Percentiles rank a stretch among this genome's conserved stretches.
Conservation (phyloP, 306 rosid species). For the Herpetospermum pedunculosum region DNA sequence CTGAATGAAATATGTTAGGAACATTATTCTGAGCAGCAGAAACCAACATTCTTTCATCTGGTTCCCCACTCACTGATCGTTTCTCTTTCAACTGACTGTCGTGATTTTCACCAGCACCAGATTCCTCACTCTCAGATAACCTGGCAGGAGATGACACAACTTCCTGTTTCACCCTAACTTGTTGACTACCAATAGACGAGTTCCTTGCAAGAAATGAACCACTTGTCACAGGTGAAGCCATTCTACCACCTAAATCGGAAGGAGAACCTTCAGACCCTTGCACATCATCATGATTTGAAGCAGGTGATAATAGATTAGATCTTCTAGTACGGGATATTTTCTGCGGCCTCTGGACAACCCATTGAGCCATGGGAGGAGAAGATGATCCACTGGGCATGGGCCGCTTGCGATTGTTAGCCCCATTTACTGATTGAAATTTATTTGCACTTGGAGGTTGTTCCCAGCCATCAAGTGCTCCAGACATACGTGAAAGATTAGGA, state of each 20-base stretch:
- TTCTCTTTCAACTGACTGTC: constrained; percentile 55
- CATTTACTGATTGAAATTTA: constrained; percentile 33
- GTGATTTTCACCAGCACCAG: constrained; percentile 47
- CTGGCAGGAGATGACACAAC: constrained; percentile 43
- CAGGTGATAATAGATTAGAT: constrained; percentile 63
- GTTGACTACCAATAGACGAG: constrained; percentile 25
- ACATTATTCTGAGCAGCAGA: constrained; percentile 26
- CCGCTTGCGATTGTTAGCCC: constrained; percentile 43
- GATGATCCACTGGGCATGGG: constrained; percentile 44
- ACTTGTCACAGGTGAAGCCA: constrained; percentile 31
- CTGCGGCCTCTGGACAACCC: constrained; percentile 89
- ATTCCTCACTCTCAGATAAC: constrained; percentile 73
- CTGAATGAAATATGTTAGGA: constrained; percentile 23
- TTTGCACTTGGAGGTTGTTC: constrained; percentile 45
- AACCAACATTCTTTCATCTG: constrained; percentile 32
- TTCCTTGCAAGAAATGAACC: constrained; percentile 41
- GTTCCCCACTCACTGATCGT: constrained; percentile 30
- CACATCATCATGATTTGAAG: constrained; percentile 46
- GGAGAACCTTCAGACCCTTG: constrained; percentile 53
- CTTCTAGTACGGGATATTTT: constrained; percentile 73
- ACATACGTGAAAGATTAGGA: constrained; percentile 39
- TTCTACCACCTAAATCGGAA: constrained; percentile 44
- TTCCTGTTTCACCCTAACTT: constrained; percentile 37
- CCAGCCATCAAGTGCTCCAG: constrained; percentile 43
- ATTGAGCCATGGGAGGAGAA: constrained; percentile 62